Percentiles rank a stretch among this genome's conserved stretches.
Evolutionary conservation across 2,329 filamentous ascomycete species (phyloP).

Genomic region (Neonectria magnoliae): DNA sequence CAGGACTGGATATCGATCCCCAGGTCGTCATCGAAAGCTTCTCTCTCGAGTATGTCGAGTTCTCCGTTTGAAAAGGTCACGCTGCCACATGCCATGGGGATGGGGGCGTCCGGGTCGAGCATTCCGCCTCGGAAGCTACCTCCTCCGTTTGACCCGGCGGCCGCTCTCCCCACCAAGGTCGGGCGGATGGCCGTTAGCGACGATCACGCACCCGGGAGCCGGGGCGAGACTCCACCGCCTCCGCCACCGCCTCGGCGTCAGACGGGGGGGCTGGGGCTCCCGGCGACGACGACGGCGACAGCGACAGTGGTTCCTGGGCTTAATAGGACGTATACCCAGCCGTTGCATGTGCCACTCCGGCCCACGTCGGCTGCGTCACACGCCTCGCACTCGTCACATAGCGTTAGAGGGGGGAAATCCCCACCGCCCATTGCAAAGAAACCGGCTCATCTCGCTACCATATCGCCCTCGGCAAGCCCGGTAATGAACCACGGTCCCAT

Average conservation of each 20-base stretch:
- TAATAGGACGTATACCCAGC: constrained; percentile 41
- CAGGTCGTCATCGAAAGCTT: constrained; percentile 62
- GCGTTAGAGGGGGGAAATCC: constrained; percentile 49
- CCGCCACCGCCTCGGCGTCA: constrained; percentile 57
- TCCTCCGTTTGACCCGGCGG: constrained; percentile 60
- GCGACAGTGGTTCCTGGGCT: constrained; percentile 30
- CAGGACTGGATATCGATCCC: constrained; percentile 84
- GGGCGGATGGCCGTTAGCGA: constrained; percentile 56
- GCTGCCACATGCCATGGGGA: constrained; percentile 57
- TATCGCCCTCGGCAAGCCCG: constrained; percentile 41
- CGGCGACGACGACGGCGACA: constrained; percentile 10
- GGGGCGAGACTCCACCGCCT: constrained; percentile 55
- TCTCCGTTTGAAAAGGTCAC: constrained; percentile 69
- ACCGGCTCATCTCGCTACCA: constrained; percentile 62
- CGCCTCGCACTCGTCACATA: constrained; percentile 45
- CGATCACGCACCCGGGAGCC: constrained; percentile 44
- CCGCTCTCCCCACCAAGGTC: constrained; percentile 56
- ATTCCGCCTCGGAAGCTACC: constrained; percentile 61
- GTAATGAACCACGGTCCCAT: constrained; percentile 28
- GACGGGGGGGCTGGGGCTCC: constrained; percentile 34
- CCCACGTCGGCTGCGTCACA: constrained; percentile 50
- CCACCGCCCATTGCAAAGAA: constrained; percentile 72
- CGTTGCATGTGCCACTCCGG: constrained; percentile 43
- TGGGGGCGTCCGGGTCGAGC: constrained; percentile 57
- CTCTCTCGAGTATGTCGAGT: constrained; percentile 66